These are phyloP conservation scores for Aureobasidium vineae DNA, from an alignment of 2,329 filamentous ascomycete genomes.

Conservation along the genomic window DNA sequence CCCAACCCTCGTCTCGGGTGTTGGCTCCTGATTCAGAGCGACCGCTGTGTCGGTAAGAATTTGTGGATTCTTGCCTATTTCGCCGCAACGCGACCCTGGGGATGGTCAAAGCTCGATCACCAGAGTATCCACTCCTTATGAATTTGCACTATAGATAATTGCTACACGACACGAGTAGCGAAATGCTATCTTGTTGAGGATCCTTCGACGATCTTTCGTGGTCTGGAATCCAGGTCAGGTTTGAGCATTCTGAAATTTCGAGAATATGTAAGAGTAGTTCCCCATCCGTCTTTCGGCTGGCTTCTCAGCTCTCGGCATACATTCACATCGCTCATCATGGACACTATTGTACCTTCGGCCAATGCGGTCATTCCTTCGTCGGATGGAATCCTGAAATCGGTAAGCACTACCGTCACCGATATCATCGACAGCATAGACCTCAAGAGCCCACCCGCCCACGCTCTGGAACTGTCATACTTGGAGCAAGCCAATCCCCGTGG, in stretches of 20 bases:
- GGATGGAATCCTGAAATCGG: background rate
- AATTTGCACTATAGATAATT: background rate
- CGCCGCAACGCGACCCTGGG: background rate
- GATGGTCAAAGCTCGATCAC: constrained; percentile 4
- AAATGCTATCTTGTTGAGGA: background rate
- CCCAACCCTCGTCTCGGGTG: background rate
- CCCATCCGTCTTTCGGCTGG: background rate
- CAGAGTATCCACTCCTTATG: background rate
- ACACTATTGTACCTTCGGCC: background rate
- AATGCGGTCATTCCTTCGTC: background rate
- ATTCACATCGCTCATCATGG: background rate
- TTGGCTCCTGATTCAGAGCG: background rate
- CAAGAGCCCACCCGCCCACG: background rate
- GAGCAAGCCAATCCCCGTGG: constrained; percentile 19
- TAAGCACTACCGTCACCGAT: background rate
- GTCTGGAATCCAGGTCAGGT: background rate
- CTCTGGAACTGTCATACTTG: background rate
- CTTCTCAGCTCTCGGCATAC: background rate
- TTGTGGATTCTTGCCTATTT: background rate
- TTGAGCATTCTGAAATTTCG: no score
- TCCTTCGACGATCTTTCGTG: background rate
- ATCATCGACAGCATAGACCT: background rate
- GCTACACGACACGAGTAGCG: background rate
- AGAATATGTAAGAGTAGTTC: background rate
- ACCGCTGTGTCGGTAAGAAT: background rate